A percentile compares a stretch with the other conserved stretches of the same genome.
Evolutionary conservation across 768 basidiomycete genomes (phyloP).

Genomic region (Trametes cubensis): DNA sequence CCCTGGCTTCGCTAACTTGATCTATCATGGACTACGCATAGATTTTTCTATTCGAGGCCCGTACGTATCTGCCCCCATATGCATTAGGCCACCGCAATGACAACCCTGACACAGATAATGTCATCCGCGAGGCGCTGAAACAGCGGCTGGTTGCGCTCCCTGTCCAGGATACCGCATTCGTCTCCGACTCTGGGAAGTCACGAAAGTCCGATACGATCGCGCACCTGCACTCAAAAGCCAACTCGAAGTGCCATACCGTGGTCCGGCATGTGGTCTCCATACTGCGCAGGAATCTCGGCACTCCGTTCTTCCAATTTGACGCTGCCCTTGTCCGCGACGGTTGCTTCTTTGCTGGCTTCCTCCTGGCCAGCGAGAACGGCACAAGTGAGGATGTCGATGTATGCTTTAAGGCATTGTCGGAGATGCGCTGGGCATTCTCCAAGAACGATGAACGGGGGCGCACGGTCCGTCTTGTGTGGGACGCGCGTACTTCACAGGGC

Average conservation of each 20-base stretch:
- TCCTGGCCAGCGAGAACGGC: slow-evolving; percentile 63
- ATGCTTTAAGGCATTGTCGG: slow-evolving; percentile 74
- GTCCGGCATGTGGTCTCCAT: slow-evolving; percentile 48
- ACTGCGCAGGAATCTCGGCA: slow-evolving; percentile 54
- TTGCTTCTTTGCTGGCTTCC: slow-evolving; percentile 82
- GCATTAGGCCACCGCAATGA: neutral
- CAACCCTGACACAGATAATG: slow-evolving; percentile 58
- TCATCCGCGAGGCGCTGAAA: slow-evolving; percentile 82
- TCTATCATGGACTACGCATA: slow-evolving; percentile 32
- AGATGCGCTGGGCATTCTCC: slow-evolving; percentile 83
- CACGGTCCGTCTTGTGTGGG: slow-evolving; percentile 54
- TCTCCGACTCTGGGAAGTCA: slow-evolving; percentile 25
- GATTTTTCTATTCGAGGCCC: slow-evolving; percentile 91
- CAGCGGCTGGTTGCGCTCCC: slow-evolving; percentile 48
- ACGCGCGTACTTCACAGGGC: slow-evolving; percentile 30
- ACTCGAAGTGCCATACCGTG: slow-evolving; percentile 47
- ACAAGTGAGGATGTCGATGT: slow-evolving; percentile 52
- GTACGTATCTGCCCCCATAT: slow-evolving; percentile 47
- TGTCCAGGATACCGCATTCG: slow-evolving; percentile 23
- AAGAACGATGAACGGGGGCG: slow-evolving; percentile 74
- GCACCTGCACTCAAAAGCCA: slow-evolving; percentile 47
- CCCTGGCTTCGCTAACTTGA: slow-evolving; percentile 1
- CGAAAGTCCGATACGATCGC: slow-evolving; percentile 34
- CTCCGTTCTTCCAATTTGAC: slow-evolving; percentile 78
- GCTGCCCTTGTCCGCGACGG: slow-evolving; percentile 86